phyloP scores from a whole-genome alignment of 78 protist genomes.

The Salpingoeca rosetta region DNA sequence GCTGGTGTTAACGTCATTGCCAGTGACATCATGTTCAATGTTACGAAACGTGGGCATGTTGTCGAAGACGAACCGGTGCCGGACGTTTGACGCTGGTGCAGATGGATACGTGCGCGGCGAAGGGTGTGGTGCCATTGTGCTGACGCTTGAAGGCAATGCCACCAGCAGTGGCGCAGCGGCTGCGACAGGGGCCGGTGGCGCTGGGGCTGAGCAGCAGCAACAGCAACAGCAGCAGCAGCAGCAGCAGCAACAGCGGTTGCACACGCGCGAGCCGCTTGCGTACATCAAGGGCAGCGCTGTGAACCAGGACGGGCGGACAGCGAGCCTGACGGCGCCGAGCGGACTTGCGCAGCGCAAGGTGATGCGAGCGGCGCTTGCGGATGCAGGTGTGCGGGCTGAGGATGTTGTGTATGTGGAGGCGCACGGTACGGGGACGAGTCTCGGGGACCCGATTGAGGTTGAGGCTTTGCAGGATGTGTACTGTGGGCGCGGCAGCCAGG shows the following conservation, averaged over 20 bases:
- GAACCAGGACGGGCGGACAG: conserved; percentile 53
- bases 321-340: conserved; percentile 50
- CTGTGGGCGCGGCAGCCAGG: no score
- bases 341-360: conserved; percentile 42
- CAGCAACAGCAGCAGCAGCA: no score
- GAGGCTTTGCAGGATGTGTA: no score
- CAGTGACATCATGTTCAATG: not conserved
- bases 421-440: conserved; percentile 73
- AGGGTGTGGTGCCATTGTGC: conserved; percentile 2
- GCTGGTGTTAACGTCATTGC: conserved; percentile 42
- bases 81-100: not conserved
- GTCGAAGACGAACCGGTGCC: not conserved
- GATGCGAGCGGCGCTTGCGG: conserved; percentile 31
- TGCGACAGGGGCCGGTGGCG: no score
- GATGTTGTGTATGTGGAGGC: conserved; percentile 52
- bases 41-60: not conserved
- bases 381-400: conserved; percentile 1
- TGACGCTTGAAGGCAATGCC: not conserved
- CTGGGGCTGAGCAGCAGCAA: no score
- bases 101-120: conserved; percentile 23
- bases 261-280: no score
- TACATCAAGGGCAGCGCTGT: no score
- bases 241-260: no score
- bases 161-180: no score
- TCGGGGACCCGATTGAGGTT: conserved; percentile 60